phyloP scores from a whole-genome alignment of 768 basidiomycete genomes.

The Auricularia cornea region DNA sequence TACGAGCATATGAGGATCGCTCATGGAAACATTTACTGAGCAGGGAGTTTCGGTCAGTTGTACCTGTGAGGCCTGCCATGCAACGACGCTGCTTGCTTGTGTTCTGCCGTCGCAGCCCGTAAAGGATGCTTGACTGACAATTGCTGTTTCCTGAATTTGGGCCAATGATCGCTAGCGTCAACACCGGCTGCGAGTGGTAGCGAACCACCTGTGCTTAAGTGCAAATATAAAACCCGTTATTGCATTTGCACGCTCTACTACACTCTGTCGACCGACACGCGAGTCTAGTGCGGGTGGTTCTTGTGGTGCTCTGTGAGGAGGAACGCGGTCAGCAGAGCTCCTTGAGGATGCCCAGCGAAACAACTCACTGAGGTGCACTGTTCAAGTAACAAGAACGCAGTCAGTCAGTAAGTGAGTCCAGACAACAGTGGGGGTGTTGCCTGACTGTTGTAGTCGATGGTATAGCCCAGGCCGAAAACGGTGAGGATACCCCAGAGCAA shows the following conservation, averaged over 20 bases:
- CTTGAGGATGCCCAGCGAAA: not conserved
- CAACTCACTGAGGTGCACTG: constrained; percentile 79
- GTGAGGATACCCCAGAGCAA: constrained; percentile 53
- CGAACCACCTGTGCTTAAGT: no score
- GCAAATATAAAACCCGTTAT: no score
- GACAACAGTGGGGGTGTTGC: no score
- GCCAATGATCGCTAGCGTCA: no score
- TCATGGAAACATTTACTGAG: constrained; percentile 49
- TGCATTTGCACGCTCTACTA: not conserved
- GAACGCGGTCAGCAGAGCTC: not conserved
- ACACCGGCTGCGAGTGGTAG: no score
- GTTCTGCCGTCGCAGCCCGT: no score
- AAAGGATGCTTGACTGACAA: no score
- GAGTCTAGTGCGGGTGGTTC: constrained; percentile 69
- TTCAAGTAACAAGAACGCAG: constrained; percentile 2
- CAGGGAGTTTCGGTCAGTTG: not conserved
- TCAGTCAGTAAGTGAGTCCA: constrained; percentile 10
- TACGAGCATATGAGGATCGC: constrained; percentile 65
- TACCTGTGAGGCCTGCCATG: no score
- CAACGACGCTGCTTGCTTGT: not conserved
- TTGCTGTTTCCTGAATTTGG: no score
- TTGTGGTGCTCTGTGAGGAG: constrained; percentile 88
- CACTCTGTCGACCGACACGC: not conserved
- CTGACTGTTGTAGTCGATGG: constrained; percentile 85
- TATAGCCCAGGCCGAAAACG: constrained; percentile 73